Percentiles rank a stretch among this genome's conserved stretches.
Conservation (phyloP, 805 yeast genomes). For the Schwanniomyces vanrijiae region DNA sequence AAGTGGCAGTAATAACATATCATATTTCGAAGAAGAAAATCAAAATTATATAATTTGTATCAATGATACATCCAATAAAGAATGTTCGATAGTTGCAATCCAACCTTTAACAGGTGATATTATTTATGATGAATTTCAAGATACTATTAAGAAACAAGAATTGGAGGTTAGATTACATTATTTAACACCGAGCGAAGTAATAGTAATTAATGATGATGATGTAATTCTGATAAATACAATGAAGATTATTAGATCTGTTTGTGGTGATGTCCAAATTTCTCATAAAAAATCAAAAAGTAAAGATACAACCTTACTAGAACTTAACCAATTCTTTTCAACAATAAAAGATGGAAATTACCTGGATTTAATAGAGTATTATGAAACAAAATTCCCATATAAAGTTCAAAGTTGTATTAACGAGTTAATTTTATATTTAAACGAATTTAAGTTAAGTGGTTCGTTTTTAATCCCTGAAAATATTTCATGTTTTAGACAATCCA, state of each 20-base stretch:
- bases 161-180: constrained; percentile 74
- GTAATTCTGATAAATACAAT: constrained; percentile 33
- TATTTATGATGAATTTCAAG: constrained; percentile 68
- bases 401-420: constrained; percentile 42
- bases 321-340: constrained; percentile 25
- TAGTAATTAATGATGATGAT: constrained; percentile 32
- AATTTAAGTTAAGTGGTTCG: constrained; percentile 60
- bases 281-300: constrained; percentile 3
- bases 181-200: constrained; percentile 74
- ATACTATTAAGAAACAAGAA: constrained; percentile 54
- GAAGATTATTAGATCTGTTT: constrained; percentile 16
- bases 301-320: constrained; percentile 8
- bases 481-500: constrained; percentile 46
- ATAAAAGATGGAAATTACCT: constrained; percentile 17
- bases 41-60: constrained; percentile 51
- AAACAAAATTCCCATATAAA: constrained; percentile 14
- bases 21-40: constrained; percentile 24
- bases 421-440: constrained; percentile 55
- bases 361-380: constrained; percentile 23
- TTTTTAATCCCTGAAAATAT: constrained; percentile 55
- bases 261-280: constrained; percentile 9
- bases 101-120: constrained; percentile 77
- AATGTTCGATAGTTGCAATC: constrained; percentile 57
- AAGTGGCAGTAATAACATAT: constrained; percentile 10
- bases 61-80: constrained; percentile 16